Base-by-base conservation (phyloP, 257 asterid genomes). In the Solanum rostratum region DNA sequence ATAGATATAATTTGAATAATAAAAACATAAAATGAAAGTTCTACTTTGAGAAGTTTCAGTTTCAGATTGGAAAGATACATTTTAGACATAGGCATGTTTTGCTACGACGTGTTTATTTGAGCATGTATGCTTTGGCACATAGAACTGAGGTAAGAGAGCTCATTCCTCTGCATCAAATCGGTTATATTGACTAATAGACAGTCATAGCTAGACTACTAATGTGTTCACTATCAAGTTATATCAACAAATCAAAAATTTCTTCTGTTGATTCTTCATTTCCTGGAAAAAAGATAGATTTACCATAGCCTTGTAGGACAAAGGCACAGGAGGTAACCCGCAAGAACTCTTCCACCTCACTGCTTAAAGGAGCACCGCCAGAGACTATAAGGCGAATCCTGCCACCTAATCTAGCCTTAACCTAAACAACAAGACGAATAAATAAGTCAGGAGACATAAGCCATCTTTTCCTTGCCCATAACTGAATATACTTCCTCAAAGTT, bases 311-410 rank as follows among this genome's bases (percentile, higher is more conserved):
- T 41, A 91, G 87, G 15, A 96, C 97, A 88, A 96, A 96, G 83
- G 97, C 98, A 86, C 99, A 95, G 1, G 98, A 90, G 33, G 98
- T 95, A 49, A 96, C 99, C 57, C 99, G 89, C 69, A 95, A 90
- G 91, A 96, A 96, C 85, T 95, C 98, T 91, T 96, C 98, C 69
- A 96, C 93, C 87, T 96, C 99, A 65, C 89, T 88, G 90, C 99
- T 90, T 49, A 96, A 88, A 15, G 98, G 97, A 39, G 99, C 99
- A n/a, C 98, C 99, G 33, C 99, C 98, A 24, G 98, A 95, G 83
- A 96, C 95, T 52, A 96, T 90, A 22, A 96, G 92, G 39, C 99
- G 99, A 69, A 96, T 83, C 79, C 98, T 87, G 63, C 99, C 99
- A 16, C 99, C 99, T 88, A 96, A 82, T 89, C 98, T 89, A 86